These are phyloP conservation scores for Penicillium paradoxum DNA, from an alignment of 495 filamentous ascomycete species.

Conservation along the genomic window DNA sequence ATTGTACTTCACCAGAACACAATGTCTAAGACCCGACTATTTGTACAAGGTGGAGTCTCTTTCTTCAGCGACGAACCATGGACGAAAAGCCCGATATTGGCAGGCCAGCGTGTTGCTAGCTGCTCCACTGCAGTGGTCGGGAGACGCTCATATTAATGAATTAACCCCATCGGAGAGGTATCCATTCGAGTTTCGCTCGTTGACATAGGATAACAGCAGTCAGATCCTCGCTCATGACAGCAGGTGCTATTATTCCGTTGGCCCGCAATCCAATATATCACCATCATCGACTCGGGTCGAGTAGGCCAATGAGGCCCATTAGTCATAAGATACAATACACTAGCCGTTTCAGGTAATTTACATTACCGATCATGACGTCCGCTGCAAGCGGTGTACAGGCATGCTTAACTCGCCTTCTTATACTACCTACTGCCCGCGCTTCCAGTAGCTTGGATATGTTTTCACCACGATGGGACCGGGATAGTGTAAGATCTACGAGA, in stretches of 20 bases:
- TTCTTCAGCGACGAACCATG: slow-evolving; percentile 10
- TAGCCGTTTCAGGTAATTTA: slow-evolving; percentile 18
- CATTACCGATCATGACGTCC: slow-evolving; percentile 19
- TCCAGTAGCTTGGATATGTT: not conserved
- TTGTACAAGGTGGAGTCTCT: not conserved
- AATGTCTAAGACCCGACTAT: not conserved
- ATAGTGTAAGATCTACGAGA: not conserved
- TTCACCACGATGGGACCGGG: not conserved
- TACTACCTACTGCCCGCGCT: not conserved
- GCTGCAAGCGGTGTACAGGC: slow-evolving; percentile 19
- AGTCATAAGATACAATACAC: slow-evolving; percentile 8
- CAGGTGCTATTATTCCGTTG: not conserved
- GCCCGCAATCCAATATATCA: slow-evolving; percentile 1
- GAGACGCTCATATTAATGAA: slow-evolving; percentile 3
- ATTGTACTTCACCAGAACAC: not conserved
- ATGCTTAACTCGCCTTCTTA: not conserved
- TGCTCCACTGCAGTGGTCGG: slow-evolving; percentile 9
- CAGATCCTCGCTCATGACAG: not conserved
- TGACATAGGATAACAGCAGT: not conserved
- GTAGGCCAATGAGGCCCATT: not conserved
- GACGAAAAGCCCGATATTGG: slow-evolving; percentile 4
- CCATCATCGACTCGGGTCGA: slow-evolving; percentile 6
- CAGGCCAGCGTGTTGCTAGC: not conserved
- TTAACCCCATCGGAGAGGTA: not conserved
- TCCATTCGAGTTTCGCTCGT: not conserved